Evolutionary conservation across 441 rosid species (phyloP).

Genomic region (Erodium moschatum): DNA sequence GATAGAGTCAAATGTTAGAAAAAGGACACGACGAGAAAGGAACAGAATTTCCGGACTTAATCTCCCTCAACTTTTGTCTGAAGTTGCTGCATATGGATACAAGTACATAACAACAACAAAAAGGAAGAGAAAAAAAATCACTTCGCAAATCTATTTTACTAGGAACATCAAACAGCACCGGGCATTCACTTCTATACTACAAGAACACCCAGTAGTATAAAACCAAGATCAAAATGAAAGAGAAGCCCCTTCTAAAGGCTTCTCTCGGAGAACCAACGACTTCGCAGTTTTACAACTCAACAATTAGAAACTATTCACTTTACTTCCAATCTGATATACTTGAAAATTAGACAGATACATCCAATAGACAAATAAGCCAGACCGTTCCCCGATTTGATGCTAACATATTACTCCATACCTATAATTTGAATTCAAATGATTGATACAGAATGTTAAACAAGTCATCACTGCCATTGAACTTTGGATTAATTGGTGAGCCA

Average conservation of each 20-base stretch:
- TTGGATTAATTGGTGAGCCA: too few species aligned
- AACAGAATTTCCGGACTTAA: background rate
- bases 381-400: background rate
- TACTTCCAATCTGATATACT: background rate
- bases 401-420: background rate
- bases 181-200: background rate
- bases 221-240: background rate
- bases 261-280: background rate
- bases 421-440: background rate
- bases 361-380: background rate
- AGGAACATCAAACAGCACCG: constrained; percentile 1
- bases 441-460: background rate
- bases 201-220: background rate
- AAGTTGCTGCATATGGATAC: background rate
- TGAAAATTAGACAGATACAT: background rate
- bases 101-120: background rate
- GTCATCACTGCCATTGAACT: too few species aligned
- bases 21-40: background rate
- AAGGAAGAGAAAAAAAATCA: background rate
- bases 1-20: background rate
- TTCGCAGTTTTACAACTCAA: background rate
- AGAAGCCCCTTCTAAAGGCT: background rate
- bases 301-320: background rate
- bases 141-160: background rate
- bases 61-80: background rate